phyloP scores from a whole-genome alignment of 2,329 filamentous ascomycete genomes.

The Cladosporium sp. region DNA sequence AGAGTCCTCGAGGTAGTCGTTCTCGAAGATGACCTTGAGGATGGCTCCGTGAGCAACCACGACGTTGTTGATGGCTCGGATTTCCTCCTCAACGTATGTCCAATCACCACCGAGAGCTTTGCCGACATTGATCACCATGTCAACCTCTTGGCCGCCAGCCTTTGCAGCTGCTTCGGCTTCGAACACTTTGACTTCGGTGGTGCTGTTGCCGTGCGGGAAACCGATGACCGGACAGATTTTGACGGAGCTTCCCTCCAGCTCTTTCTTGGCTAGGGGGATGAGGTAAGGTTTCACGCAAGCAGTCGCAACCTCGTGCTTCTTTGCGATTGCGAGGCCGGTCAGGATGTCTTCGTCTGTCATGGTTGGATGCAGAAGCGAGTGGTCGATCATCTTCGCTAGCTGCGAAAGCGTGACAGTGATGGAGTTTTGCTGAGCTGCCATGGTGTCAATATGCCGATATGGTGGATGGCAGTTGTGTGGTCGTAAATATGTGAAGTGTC shows the following conservation, averaged over 20 bases:
- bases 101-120: constrained; percentile 54
- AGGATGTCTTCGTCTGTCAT: constrained; percentile 54
- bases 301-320: constrained; percentile 31
- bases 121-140: constrained; percentile 59
- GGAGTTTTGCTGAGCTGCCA: not conserved
- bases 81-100: constrained; percentile 51
- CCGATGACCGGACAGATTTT: constrained; percentile 55
- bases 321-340: constrained; percentile 46
- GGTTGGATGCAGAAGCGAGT: constrained; percentile 58
- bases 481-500: too few relatives aligned
- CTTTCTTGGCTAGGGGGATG: constrained; percentile 45
- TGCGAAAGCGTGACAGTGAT: constrained; percentile 23
- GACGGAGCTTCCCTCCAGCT: constrained; percentile 47
- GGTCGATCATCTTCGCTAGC: constrained; percentile 55
- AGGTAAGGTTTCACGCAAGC: constrained; percentile 57
- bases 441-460: too few relatives aligned
- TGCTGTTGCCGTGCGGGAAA: constrained; percentile 57
- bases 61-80: constrained; percentile 46
- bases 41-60: constrained; percentile 42
- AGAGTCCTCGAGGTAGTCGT: constrained; percentile 49
- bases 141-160: constrained; percentile 51
- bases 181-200: constrained; percentile 49
- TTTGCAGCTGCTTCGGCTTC: constrained; percentile 48
- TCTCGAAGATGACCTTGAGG: constrained; percentile 61
- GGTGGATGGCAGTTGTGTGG: too few relatives aligned